phyloP scores from a whole-genome alignment of 495 filamentous ascomycete genomes.

The Rhypophila decipiens region DNA sequence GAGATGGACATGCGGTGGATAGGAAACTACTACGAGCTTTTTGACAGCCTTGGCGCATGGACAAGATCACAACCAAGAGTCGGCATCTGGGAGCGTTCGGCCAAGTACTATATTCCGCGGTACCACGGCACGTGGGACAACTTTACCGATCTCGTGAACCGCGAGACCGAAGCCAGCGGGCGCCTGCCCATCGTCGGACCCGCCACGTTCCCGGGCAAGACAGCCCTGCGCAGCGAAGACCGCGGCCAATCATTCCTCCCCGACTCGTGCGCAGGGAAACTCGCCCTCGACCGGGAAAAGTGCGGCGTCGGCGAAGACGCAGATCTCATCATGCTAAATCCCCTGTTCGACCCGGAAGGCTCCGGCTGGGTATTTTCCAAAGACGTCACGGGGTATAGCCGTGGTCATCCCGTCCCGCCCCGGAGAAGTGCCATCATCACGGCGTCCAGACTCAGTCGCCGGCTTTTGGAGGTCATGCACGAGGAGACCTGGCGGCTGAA shows the following conservation, averaged over 20 bases:
- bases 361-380: slow-evolving; percentile 82
- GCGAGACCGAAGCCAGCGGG: slow-evolving; percentile 45
- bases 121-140: slow-evolving; percentile 85
- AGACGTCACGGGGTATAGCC: slow-evolving; percentile 84
- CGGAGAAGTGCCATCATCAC: slow-evolving; percentile 83
- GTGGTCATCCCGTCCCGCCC: slow-evolving; percentile 55
- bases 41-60: slow-evolving; percentile 68
- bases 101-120: slow-evolving; percentile 82
- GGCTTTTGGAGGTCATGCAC: slow-evolving; percentile 83
- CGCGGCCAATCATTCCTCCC: slow-evolving; percentile 54
- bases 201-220: slow-evolving; percentile 50
- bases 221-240: slow-evolving; percentile 54
- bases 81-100: slow-evolving; percentile 83
- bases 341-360: slow-evolving; percentile 78
- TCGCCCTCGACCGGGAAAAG: slow-evolving; percentile 15
- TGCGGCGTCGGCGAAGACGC: slow-evolving; percentile 91
- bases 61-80: slow-evolving; percentile 72
- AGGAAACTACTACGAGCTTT: slow-evolving; percentile 90
- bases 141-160: slow-evolving; percentile 53
- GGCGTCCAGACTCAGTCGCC: slow-evolving; percentile 69
- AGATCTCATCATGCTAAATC: slow-evolving; percentile 92
- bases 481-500: slow-evolving; percentile 68
- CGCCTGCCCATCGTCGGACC: slow-evolving; percentile 76
- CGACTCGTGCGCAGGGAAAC: slow-evolving; percentile 38
- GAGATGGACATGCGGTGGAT: slow-evolving; percentile 94